These are phyloP conservation scores for Anthoceros angustus DNA, from an alignment of 225 moss, liverwort and hornwort genomes.

Conservation along the genomic window DNA sequence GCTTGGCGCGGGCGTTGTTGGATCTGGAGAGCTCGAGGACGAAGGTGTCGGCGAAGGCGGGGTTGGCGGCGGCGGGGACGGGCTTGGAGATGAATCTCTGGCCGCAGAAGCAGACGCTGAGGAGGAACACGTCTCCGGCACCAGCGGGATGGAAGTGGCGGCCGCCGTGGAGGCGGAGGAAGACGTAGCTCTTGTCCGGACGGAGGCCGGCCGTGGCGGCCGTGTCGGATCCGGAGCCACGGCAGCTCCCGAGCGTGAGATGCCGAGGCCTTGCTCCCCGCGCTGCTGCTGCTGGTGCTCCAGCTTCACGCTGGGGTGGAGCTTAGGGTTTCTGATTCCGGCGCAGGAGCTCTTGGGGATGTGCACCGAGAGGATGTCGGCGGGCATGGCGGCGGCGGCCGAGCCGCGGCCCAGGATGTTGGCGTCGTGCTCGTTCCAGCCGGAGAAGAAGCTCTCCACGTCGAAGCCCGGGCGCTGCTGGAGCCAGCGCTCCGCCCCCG, in stretches of 20 bases:
- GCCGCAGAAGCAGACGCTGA: not conserved
- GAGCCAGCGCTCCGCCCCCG: not conserved
- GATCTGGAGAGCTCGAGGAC: not conserved
- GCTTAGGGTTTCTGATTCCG: not conserved
- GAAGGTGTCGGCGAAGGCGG: not conserved
- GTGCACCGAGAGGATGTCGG: not conserved
- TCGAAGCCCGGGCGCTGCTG: not conserved
- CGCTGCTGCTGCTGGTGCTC: not conserved
- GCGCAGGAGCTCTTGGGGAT: conserved; percentile 6
- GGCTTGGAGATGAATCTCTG: not conserved
- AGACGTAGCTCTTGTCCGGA: not conserved
- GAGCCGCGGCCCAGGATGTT: not conserved
- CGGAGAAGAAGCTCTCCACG: not conserved
- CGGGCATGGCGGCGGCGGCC: not conserved
- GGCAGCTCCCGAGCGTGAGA: not conserved
- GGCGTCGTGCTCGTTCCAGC: not conserved
- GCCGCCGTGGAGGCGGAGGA: not conserved
- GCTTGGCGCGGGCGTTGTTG: not conserved
- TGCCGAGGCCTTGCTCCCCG: not conserved
- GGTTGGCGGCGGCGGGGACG: not conserved
- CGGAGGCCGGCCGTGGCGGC: not conserved
- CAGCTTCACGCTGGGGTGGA: not conserved
- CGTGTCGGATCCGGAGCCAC: too few species aligned
- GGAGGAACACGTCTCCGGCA: not conserved
- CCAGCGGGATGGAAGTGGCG: not conserved